phyloP scores from a whole-genome alignment of 306 rosid species.

The Trifolium repens region DNA sequence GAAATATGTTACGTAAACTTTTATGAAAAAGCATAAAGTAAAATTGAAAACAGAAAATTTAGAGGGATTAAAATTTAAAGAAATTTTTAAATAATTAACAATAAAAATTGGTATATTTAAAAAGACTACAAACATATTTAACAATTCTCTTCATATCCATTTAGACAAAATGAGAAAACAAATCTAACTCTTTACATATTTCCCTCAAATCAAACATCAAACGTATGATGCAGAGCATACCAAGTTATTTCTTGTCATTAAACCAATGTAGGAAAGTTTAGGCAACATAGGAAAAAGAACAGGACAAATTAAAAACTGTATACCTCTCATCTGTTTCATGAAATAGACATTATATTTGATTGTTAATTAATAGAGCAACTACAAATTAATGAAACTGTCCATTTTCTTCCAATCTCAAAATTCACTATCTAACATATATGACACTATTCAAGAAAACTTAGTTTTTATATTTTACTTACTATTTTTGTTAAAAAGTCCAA shows the following conservation, averaged over 20 bases:
- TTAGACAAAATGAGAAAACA: neutral
- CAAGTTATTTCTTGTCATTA: constrained; percentile 8
- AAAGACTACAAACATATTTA: no score
- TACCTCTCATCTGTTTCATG: neutral
- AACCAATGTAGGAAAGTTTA: neutral
- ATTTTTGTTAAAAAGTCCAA: constrained; percentile 26
- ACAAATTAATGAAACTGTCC: neutral
- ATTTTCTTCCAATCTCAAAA: neutral
- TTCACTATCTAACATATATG: neutral
- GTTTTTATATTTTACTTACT: neutral
- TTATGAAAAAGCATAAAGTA: no score
- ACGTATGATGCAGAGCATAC: no score
- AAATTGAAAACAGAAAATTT: no score
- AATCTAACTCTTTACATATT: neutral
- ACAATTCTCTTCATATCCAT: no score
- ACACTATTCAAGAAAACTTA: constrained; percentile 7
- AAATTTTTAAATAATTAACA: no score
- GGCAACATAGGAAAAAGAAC: neutral
- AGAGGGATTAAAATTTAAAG: no score
- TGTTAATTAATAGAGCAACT: constrained; percentile 6
- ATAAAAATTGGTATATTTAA: no score
- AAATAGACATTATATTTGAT: neutral
- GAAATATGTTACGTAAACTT: no score
- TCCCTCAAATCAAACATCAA: no score
- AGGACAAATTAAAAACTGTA: neutral